Evolutionary conservation across 345 rosid species (phyloP), one percentile per base, ranked within the genome.

Genomic region (Eucalyptus coolabah): DNA sequence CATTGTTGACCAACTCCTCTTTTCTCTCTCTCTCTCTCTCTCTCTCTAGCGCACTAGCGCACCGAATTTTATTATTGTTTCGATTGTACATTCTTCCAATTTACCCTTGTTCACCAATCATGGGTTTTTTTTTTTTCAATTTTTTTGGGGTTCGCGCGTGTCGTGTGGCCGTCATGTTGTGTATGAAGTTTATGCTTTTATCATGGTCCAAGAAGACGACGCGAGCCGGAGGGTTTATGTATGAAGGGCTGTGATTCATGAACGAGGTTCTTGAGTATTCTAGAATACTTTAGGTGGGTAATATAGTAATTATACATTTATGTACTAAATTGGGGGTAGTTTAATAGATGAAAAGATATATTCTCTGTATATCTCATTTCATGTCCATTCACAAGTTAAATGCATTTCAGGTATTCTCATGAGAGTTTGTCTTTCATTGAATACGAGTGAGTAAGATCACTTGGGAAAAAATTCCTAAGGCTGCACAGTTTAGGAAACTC

Each of bases 371-470:
- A n/a, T 8, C 2, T 53, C 11, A 53, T 21, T 51, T 51, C 10
- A 0, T 53, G 9, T 24, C 6, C 2, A 23, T 56, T 56, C 13
- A 23, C 13, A 56, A 56, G 13, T 56, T 10, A 5, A 56, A 56
- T 4, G 4, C 30, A 56, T 54, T 3, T 1, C 0, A 8, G 1
- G 4, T 11, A 18, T 56, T 56, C 6, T 24, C 30, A 4, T 0
- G 1, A 24, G 13, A 24, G 30, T 9, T 24, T 56, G 3, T 56
- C 63, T 10, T 5, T 56, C 0, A 6, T 24, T 56, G 6, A 24
- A 0, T 56, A 56, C 1, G 0, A 26, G 24, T 54, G 59, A 54
- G 3, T 24, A 56, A 56, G 30, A 26, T 23, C 3, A 9, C 3
- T 56, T 56, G 30, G 30, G 6, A 23, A 53, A 53, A 53, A 21